A percentile compares a stretch with the other conserved stretches of the same genome.
Evolutionary conservation across 2,329 filamentous ascomycete species (phyloP).

Genomic region (Gremmenia infestans): DNA sequence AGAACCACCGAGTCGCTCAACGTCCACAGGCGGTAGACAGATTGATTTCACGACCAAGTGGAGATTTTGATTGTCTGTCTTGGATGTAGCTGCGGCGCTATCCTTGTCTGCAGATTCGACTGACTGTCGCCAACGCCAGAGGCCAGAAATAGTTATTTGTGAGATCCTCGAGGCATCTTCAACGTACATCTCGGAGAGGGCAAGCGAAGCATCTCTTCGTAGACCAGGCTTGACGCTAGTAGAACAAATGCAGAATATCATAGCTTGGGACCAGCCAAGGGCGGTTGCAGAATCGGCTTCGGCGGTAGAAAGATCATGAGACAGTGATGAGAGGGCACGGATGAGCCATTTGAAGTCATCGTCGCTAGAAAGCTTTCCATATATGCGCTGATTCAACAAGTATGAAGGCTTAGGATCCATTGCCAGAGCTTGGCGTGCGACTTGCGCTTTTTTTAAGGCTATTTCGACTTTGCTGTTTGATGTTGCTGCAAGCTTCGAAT

Average conservation of each 20-base stretch:
- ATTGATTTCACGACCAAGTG: constrained; percentile 57
- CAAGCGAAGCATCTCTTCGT: constrained; percentile 56
- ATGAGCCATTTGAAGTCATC: constrained; percentile 78
- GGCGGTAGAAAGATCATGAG: constrained; percentile 43
- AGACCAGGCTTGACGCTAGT: constrained; percentile 54
- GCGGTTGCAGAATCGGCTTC: constrained; percentile 47
- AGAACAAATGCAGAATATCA: constrained; percentile 73
- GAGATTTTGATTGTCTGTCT: constrained; percentile 60
- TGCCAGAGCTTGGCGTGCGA: constrained; percentile 61
- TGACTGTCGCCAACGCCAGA: constrained; percentile 75
- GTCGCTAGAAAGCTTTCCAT: constrained; percentile 68
- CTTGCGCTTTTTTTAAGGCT: constrained; percentile 55
- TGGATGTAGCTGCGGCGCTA: constrained; percentile 60
- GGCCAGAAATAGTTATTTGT: constrained; percentile 59
- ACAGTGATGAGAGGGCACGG: constrained; percentile 61
- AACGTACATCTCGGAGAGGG: constrained; percentile 62
- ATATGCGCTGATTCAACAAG: constrained; percentile 77
- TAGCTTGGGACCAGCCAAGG: constrained; percentile 74
- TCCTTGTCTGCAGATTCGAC: constrained; percentile 73
- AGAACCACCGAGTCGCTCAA: constrained; percentile 38
- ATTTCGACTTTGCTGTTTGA: constrained; percentile 50
- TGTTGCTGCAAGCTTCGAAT: constrained; percentile 48
- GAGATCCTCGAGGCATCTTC: constrained; percentile 54
- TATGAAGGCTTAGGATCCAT: constrained; percentile 82
- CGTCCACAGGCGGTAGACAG: constrained; percentile 52